Percentiles rank a stretch among this genome's conserved stretches.
Evolutionary conservation across 495 filamentous ascomycete genomes (phyloP).

Genomic region (Tuber calosporum): DNA sequence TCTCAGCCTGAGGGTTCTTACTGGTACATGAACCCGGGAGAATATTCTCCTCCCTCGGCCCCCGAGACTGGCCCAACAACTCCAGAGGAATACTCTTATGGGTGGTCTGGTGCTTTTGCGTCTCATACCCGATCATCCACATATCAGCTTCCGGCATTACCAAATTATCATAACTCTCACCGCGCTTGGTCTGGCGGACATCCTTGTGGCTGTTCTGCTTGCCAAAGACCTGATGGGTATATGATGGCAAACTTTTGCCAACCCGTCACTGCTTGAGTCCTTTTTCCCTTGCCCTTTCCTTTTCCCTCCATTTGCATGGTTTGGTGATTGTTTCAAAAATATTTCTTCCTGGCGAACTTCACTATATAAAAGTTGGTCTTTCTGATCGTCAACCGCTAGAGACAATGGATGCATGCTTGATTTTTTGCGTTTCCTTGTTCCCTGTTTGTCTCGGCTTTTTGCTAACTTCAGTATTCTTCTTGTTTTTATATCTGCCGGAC

Average conservation of each 20-base stretch:
- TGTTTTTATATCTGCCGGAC: conserved; percentile 42
- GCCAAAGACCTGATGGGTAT: conserved; percentile 57
- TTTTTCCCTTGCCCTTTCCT: conserved; percentile 6
- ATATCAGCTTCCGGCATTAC: conserved; percentile 41
- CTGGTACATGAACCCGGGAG: conserved; percentile 22
- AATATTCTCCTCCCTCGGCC: conserved; percentile 62
- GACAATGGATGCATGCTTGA: conserved; percentile 40
- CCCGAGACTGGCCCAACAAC: conserved; percentile 61
- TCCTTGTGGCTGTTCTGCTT: conserved; percentile 63
- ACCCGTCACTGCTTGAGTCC: conserved; percentile 54
- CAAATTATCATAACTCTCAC: conserved; percentile 52
- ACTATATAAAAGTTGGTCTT: conserved; percentile 41
- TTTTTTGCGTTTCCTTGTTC: conserved; percentile 41
- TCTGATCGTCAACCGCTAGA: conserved; percentile 36
- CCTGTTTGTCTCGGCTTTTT: conserved; percentile 42
- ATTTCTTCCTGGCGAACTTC: conserved; percentile 19
- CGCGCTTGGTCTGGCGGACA: conserved; percentile 55
- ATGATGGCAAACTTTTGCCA: conserved; percentile 57
- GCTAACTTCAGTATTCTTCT: conserved; percentile 20
- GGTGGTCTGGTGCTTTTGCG: conserved; percentile 42
- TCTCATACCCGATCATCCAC: conserved; percentile 46
- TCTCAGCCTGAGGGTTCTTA: neutral
- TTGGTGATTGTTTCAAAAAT: conserved; percentile 30
- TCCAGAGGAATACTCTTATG: conserved; percentile 49
- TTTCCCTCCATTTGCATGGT: conserved; percentile 14